Evolutionary conservation across 805 yeast species (phyloP), one percentile per base, ranked within the genome.

Genomic region (Sugiyamaella americana): DNA sequence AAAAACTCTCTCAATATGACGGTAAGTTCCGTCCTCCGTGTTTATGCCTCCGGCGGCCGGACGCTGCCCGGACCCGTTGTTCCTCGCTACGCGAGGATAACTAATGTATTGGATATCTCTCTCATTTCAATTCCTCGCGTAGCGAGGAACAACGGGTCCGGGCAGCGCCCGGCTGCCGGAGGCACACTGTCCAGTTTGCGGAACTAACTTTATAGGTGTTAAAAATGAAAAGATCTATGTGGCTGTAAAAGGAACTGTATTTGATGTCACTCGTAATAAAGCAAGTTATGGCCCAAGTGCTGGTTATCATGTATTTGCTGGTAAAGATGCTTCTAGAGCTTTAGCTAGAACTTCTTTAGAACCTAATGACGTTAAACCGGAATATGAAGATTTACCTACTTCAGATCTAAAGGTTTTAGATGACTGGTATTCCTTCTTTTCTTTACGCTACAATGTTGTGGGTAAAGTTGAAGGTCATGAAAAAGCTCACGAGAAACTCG

Each of bases 251-350:
- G 93, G 95, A 18, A 72, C 71, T 1, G 78, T 87, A 8, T 87
- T 85, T 61, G 96, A 87, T 58, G 96, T 87, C 6, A 74, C 85
- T 0, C 60, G 68, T 40, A 87, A 86, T 58, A 55, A 62, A 10
- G 76, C 74, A 13, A 81, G 80, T 35, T 87, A 87, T 60, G 96
- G 95, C 0, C 82, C 82, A 2, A 89, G 88, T 0, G 76, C 78
- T 50, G 79, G 82, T 19, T 87, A 87, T 63, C 80, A 79, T 57
- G 77, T 72, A 4, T 71, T 87, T 37, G 85, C 80, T 6, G 96
- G 91, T 3, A 78, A 75, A 52, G 96, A 87, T 55, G 85, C 86
- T 19, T 77, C 86, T 29, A 68, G 93, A 48, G 83, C 91, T 2
- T 67, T 87, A 44, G 96, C 85, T 1, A 76, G 80, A 57, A 80